Evolutionary conservation across 2,329 filamentous ascomycete species (phyloP), one percentile per base, ranked within the genome.

Genomic region (Penicillium sp.): DNA sequence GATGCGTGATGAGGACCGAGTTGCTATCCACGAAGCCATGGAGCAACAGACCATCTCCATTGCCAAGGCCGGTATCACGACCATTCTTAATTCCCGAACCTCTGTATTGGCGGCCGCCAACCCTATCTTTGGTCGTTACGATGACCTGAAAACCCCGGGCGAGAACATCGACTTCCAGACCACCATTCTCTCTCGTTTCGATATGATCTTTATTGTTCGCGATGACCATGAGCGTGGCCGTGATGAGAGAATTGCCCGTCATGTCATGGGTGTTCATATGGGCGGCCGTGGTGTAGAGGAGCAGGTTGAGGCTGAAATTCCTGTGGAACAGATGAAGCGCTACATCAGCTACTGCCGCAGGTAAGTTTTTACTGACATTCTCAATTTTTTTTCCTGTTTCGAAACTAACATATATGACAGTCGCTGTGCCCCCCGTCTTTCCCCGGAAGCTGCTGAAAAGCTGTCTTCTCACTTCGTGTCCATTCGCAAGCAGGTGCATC

Each of bases 131-230:
- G 94, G 94, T 47, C 88, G 94, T 21, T 99, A 99, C 75, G 94
- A 99, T 71, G 94, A 99, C 67, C 87, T 99, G 79, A 97, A 97
- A 74, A 91, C 90, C 0, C 94, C 94, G 0, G 94, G 94, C 53
- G 94, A 99, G 74, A 99, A 99, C 69, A 99, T 99, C 61, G 94
- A 99, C 74, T 99, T 99, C 75, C 94, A 99, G 68, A 99, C 94
- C 0, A 99, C 94, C 3, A 97, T 99, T 66, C 71, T 99, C 60
- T 97, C 93, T 2, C 90, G 94, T 82, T 99, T 99, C 71, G 94
- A 99, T 73, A 97, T 99, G 90, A 97, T 99, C 60, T 99, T 97
- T 78, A 97, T 99, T 61, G 93, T 99, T 56, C 90, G 90, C 63
- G 94, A 99, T 71, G 91, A 96, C 56, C 94, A 99, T 71, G 90